Conservation (phyloP, 129 eudicot genomes). For the Kitagawia praeruptora region DNA sequence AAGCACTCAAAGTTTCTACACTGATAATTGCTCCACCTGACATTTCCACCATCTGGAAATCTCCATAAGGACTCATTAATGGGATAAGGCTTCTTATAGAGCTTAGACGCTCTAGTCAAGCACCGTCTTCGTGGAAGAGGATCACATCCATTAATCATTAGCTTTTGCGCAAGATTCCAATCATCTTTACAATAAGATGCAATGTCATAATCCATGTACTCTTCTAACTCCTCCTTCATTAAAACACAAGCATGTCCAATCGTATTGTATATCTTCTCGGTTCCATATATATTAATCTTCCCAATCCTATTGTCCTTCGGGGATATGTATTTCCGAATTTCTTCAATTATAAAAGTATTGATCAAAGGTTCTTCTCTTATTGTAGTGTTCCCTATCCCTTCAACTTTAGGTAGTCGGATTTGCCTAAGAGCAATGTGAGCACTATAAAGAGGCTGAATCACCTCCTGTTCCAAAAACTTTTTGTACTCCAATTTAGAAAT, state of each 20-base stretch:
- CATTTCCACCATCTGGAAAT: constrained; percentile 75
- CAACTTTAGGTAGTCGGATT: constrained; percentile 59
- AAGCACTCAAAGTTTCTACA: constrained; percentile 87
- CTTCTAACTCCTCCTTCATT: constrained; percentile 73
- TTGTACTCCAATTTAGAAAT: constrained; percentile 54
- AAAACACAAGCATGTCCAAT: constrained; percentile 86
- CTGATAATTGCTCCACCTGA: constrained; percentile 73
- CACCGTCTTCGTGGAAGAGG: constrained; percentile 94
- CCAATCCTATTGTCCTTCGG: constrained; percentile 73
- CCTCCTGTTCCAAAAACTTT: constrained; percentile 63
- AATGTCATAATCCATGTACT: constrained; percentile 92
- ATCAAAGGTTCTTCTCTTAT: constrained; percentile 70
- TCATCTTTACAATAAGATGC: constrained; percentile 94
- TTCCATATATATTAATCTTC: constrained; percentile 57
- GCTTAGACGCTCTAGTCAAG: constrained; percentile 87
- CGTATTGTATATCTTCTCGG: constrained; percentile 56
- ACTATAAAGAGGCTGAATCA: constrained; percentile 68
- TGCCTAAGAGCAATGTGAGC: constrained; percentile 93
- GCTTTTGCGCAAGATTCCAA: constrained; percentile 80
- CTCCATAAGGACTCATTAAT: constrained; percentile 82
- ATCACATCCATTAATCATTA: constrained; percentile 85
- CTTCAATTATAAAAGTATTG: constrained; percentile 69
- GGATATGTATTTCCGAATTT: constrained; percentile 76
- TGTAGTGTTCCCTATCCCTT: constrained; percentile 28
- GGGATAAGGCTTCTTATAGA: constrained; percentile 67